A percentile compares a stretch with the other conserved stretches of the same genome.
phyloP scores from a whole-genome alignment of 2,329 filamentous ascomycete genomes.

The Trichoderma atrobrunneum region DNA sequence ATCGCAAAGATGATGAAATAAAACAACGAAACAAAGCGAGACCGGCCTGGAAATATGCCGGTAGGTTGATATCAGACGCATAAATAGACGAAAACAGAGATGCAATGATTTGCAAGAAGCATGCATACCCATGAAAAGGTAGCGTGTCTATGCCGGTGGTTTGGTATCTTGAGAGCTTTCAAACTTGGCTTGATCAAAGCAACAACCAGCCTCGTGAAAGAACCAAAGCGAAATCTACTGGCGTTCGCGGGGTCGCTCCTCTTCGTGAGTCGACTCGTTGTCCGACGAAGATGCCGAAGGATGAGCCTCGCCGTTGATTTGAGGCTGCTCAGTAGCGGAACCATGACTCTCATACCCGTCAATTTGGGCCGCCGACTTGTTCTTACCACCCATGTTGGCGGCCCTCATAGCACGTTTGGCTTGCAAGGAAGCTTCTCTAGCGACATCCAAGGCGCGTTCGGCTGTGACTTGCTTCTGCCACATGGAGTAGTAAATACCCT shows the following conservation, averaged over 20 bases:
- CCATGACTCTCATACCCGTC: slow-evolving; percentile 46
- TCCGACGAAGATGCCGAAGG: slow-evolving; percentile 33
- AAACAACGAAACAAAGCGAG: neutral
- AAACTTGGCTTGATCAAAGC: neutral
- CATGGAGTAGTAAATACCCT: slow-evolving; percentile 77
- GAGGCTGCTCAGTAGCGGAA: slow-evolving; percentile 42
- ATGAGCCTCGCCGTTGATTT: slow-evolving; percentile 30
- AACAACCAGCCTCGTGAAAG: neutral
- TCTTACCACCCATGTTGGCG: slow-evolving; percentile 47
- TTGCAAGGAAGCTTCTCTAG: slow-evolving; percentile 37
- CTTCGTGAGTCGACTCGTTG: slow-evolving; percentile 24
- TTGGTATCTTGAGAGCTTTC: neutral
- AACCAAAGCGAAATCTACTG: neutral
- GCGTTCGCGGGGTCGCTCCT: neutral
- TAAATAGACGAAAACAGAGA: neutral
- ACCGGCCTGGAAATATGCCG: neutral
- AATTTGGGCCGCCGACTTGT: slow-evolving; percentile 41
- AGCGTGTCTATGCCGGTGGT: neutral
- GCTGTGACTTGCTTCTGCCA: slow-evolving; percentile 87
- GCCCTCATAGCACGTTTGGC: slow-evolving; percentile 42
- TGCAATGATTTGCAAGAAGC: neutral
- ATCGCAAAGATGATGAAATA: neutral
- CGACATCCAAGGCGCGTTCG: slow-evolving; percentile 55
- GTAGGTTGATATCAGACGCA: neutral
- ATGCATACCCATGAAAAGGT: neutral